Evolutionary conservation across 345 rosid genomes (phyloP).

Genomic region (Isatis tinctoria): DNA sequence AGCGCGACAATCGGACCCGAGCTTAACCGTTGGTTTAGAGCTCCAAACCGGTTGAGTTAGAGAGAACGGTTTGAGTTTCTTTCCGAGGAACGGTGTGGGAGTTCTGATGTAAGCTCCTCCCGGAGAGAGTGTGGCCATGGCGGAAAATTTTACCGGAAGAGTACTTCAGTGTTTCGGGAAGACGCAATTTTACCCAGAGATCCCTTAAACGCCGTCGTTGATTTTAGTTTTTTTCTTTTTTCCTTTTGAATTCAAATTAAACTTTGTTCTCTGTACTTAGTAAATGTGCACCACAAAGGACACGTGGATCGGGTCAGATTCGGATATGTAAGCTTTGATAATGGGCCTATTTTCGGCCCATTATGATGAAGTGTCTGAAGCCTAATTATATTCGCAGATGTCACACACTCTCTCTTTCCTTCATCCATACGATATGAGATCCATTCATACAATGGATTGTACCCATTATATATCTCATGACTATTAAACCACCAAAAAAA

Average conservation of each 20-base stretch:
- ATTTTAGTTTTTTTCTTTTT: constrained; percentile 13
- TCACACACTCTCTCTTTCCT: neutral
- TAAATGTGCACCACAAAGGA: constrained; percentile 3
- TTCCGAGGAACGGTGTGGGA: constrained; percentile 60
- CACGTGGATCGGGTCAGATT: neutral
- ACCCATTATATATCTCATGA: too few species aligned
- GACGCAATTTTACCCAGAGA: neutral
- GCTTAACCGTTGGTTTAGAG: constrained; percentile 29
- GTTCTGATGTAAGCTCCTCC: constrained; percentile 49
- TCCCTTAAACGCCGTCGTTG: neutral
- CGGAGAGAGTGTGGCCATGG: constrained; percentile 64
- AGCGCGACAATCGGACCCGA: constrained; percentile 45
- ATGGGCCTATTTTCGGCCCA: constrained; percentile 1
- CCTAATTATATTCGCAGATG: too few species aligned
- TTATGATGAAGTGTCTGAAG: neutral
- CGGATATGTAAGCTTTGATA: neutral
- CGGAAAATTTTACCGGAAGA: constrained; percentile 5
- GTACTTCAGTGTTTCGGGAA: constrained; percentile 5
- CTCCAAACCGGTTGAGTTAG: constrained; percentile 23
- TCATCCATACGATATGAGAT: neutral
- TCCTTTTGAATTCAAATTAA: neutral
- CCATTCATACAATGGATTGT: too few species aligned
- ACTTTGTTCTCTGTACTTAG: neutral
- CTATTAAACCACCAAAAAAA: too few species aligned
- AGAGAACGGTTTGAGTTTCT: constrained; percentile 38